Percentiles rank a stretch among this genome's conserved stretches.
These are phyloP conservation scores for Hypoxylon sp. DNA, from an alignment of 2,329 filamentous ascomycete species.

Conservation along the genomic window DNA sequence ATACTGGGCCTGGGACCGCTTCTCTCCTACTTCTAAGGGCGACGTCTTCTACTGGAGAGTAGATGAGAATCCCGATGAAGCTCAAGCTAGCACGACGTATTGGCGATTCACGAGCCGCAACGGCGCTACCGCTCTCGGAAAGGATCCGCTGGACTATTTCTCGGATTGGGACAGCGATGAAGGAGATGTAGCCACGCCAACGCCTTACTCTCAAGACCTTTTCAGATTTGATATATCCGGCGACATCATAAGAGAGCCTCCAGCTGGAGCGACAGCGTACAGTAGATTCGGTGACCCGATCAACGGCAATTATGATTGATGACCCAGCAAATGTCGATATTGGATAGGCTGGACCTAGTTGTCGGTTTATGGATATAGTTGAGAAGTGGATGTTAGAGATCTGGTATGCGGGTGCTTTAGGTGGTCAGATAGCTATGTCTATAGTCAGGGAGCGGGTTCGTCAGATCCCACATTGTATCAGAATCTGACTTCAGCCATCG, in stretches of 20 bases:
- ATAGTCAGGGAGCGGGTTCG: not conserved
- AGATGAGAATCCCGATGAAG: not conserved
- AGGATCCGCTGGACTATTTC: constrained; percentile 1
- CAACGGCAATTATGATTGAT: too few species aligned
- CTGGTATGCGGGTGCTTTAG: not conserved
- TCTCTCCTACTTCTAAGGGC: not conserved
- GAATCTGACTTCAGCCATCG: not conserved
- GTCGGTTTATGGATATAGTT: not conserved
- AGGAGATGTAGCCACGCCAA: not conserved
- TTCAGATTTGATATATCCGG: not conserved
- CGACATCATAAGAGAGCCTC: not conserved
- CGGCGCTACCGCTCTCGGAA: not conserved
- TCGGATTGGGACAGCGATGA: constrained; percentile 2
- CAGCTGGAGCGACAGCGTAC: not conserved
- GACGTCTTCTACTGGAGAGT: not conserved
- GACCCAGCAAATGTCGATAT: not conserved
- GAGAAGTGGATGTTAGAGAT: not conserved
- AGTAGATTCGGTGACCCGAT: not conserved
- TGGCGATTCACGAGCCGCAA: not conserved
- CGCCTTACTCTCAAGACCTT: not conserved
- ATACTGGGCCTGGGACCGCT: constrained; percentile 2
- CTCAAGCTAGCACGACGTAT: not conserved
- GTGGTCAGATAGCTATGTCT: not conserved
- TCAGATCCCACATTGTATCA: not conserved
- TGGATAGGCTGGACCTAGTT: not conserved